These are phyloP conservation scores for Suillus bovinus DNA, from an alignment of 768 basidiomycete genomes.

Conservation along the genomic window DNA sequence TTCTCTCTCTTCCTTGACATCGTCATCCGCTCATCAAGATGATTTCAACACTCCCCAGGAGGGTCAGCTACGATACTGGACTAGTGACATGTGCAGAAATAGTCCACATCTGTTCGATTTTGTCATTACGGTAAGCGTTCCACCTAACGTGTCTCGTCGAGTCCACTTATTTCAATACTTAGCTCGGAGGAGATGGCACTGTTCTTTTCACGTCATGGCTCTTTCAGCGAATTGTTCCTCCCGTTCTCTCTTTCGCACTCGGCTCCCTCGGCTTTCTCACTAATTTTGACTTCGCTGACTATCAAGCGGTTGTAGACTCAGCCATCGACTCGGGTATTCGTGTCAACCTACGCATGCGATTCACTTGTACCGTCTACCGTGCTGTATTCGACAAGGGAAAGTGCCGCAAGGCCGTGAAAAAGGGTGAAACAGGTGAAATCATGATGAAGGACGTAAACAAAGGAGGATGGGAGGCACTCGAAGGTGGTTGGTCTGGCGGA, in stretches of 20 bases:
- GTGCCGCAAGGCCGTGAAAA: conserved; percentile 83
- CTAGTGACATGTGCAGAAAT: conserved; percentile 89
- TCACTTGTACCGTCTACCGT: conserved; percentile 98
- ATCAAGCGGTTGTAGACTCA: conserved; percentile 82
- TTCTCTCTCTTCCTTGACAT: conserved; percentile 58
- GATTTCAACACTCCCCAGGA: conserved; percentile 50
- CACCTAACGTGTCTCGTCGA: neutral
- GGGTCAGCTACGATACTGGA: conserved; percentile 97
- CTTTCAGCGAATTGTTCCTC: conserved; percentile 98
- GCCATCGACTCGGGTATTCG: conserved; percentile 91
- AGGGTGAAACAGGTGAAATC: conserved; percentile 93
- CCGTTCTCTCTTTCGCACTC: conserved; percentile 94
- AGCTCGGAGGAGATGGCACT: conserved; percentile 98
- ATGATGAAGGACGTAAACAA: conserved; percentile 92
- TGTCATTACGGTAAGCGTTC: conserved; percentile 84
- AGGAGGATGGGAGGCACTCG: conserved; percentile 95
- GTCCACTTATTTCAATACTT: conserved; percentile 17
- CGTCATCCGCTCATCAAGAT: conserved; percentile 44
- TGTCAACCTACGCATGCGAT: conserved; percentile 98
- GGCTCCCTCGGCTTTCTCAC: conserved; percentile 98
- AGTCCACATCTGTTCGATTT: conserved; percentile 96
- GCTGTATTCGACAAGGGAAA: conserved; percentile 76
- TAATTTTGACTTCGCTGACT: conserved; percentile 91
- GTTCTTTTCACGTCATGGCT: conserved; percentile 99
- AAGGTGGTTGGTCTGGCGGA: conserved; percentile 65